A percentile compares a stretch with the other conserved stretches of the same genome.
Conservation (phyloP, 1,284 basidiomycete genomes). For the Fomitopsis pinicola region DNA sequence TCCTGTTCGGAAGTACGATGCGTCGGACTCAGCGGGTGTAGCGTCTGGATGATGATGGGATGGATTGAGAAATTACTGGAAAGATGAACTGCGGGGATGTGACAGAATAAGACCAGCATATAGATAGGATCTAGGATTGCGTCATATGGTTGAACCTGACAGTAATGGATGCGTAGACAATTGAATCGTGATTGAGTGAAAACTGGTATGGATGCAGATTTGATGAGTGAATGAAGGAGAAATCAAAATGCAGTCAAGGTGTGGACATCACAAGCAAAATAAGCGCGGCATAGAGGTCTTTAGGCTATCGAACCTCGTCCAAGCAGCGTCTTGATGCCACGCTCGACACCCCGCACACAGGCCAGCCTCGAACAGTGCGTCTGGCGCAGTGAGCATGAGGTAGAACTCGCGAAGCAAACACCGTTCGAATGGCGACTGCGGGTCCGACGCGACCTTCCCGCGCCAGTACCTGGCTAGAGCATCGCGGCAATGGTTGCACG, state of each 20-base stretch:
- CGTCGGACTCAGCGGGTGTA: no score
- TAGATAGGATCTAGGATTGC: no score
- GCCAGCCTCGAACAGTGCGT: constrained; percentile 1
- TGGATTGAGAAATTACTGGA: no score
- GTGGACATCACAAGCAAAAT: neutral
- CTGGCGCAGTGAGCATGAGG: neutral
- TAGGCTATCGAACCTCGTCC: constrained; percentile 2
- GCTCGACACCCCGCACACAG: constrained; percentile 3
- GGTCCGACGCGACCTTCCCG: constrained; percentile 1
- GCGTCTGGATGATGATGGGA: no score
- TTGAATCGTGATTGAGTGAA: no score
- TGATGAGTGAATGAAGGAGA: neutral
- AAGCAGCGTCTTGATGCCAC: constrained; percentile 5
- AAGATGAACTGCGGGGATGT: no score
- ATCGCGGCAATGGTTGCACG: constrained; percentile 6
- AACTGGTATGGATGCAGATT: neutral
- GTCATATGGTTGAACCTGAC: no score
- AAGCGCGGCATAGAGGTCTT: constrained; percentile 4
- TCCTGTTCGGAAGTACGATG: no score
- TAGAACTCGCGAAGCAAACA: constrained; percentile 9
- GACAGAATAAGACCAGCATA: no score
- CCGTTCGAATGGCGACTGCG: constrained; percentile 5
- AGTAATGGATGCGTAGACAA: no score
- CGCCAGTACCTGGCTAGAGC: constrained; percentile 7
- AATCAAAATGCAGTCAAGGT: neutral